Evolutionary conservation across 331 rosid genomes (phyloP).

Genomic region (Prunus yedoensis): DNA sequence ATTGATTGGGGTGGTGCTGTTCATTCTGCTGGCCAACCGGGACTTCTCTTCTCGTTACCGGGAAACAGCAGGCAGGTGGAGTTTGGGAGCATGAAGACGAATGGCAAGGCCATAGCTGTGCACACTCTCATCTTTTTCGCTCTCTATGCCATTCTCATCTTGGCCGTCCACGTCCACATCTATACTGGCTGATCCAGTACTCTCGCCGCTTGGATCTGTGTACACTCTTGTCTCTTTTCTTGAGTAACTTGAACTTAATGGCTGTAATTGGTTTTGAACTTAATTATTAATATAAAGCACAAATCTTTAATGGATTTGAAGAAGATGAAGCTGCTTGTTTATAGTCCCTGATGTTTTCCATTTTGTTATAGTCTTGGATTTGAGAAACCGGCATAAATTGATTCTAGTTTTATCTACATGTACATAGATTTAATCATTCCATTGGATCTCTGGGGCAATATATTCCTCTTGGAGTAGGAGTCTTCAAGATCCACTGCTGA

Average conservation of each 20-base stretch:
- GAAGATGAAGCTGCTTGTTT: neutral
- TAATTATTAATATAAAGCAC: neutral
- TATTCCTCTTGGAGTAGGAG: too few relatives aligned
- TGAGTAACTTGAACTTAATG: neutral
- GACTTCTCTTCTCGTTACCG: constrained; percentile 73
- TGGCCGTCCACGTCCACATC: constrained; percentile 81
- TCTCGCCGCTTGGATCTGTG: neutral
- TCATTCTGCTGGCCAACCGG: constrained; percentile 91
- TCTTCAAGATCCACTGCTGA: too few relatives aligned
- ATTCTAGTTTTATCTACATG: neutral
- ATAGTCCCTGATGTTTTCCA: too few relatives aligned
- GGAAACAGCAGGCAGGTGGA: constrained; percentile 68
- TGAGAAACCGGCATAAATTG: neutral
- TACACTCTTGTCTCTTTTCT: neutral
- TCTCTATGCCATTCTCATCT: constrained; percentile 62
- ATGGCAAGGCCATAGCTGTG: constrained; percentile 79
- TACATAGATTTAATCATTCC: neutral
- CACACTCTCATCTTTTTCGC: constrained; percentile 89
- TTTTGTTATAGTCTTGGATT: neutral
- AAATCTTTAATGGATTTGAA: neutral
- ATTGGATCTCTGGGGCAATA: neutral
- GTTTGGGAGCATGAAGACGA: constrained; percentile 89
- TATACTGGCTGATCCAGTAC: constrained; percentile 63
- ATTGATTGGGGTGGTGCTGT: constrained; percentile 76
- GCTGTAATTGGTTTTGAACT: neutral